Evolutionary conservation across 2,329 filamentous ascomycete genomes (phyloP), one percentile per base, ranked within the genome.

Genomic region (Mariannaea sp.): DNA sequence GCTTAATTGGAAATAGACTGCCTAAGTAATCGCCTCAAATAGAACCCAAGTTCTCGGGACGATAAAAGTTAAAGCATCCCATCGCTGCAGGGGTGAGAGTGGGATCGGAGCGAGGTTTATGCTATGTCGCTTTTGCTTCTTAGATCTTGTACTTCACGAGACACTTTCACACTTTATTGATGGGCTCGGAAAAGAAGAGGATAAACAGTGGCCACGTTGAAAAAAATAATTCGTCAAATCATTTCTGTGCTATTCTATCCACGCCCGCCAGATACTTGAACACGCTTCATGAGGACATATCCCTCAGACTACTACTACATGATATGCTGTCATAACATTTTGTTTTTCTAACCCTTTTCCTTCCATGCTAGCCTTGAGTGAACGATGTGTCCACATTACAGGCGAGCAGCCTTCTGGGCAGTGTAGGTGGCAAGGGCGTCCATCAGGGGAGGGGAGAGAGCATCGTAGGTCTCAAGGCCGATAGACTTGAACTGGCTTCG

Each of bases 381-480:
- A 9, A 35, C 24, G 16, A 22, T 7, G 27, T 13, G 27, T 32
- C 9, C 17, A 27, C n/a, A 27, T 24, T 26, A 50, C 19, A 55
- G 41, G 30, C 40, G 51, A 33, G 49, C 54, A 4, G 68, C 55
- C 70, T 76, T 80, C 72, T 83, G 72, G 0, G 75, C 83, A 0
- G 79, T 80, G 66, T 73, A 84, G 1, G 80, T 78, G 7, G 82
- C 78, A 49, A 85, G 75, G 22, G 75, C 71, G 63, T 88, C 85
- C 86, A 88, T 88, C 64, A 89, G 70, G 3, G 75, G 56, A 14
- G 85, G 85, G 5, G 77, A 83, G 39, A 89, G 72, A 14, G 77
- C 77, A 69, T 89, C 85, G 67, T 88, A 89, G 2, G 80, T 75
- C 72, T 85, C 75, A 43, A 89, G 70, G 0, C 85, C 85, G 14